Percentiles rank a stretch among this genome's conserved stretches.
These are phyloP conservation scores for Tricholoma bakamatsutake DNA, from an alignment of 768 basidiomycete species.

Conservation along the genomic window DNA sequence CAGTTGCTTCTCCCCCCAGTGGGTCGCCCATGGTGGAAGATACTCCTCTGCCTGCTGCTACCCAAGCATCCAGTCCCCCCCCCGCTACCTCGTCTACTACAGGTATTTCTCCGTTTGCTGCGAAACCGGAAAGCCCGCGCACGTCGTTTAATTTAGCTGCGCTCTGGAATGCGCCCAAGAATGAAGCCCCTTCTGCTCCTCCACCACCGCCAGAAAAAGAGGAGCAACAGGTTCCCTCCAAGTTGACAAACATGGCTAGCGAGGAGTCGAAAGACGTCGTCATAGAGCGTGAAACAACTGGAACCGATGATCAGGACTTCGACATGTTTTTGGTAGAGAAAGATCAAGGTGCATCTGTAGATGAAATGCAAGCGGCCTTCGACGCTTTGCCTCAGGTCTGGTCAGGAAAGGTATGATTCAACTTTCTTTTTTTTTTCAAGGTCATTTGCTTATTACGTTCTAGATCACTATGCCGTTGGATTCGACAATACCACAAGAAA, in stretches of 20 bases:
- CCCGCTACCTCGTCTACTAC: slow-evolving; percentile 23
- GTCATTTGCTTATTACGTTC: slow-evolving; percentile 8
- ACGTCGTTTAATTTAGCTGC: slow-evolving; percentile 69
- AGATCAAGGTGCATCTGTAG: slow-evolving; percentile 33
- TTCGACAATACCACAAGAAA: slow-evolving; percentile 61
- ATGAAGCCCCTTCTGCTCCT: slow-evolving; percentile 14
- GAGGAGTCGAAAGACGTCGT: slow-evolving; percentile 35
- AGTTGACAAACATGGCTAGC: slow-evolving; percentile 17
- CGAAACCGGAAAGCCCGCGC: slow-evolving; percentile 38
- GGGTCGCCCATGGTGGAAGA: slow-evolving; percentile 10
- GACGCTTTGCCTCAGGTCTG: slow-evolving; percentile 61
- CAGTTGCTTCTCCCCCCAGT: slow-evolving; percentile 9
- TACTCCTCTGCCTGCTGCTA: slow-evolving; percentile 12
- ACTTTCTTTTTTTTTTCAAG: background rate
- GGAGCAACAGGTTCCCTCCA: slow-evolving; percentile 15
- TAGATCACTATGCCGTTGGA: slow-evolving; percentile 81
- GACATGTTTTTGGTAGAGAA: slow-evolving; percentile 79
- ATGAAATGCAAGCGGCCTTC: slow-evolving; percentile 43
- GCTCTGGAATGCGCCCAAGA: slow-evolving; percentile 59
- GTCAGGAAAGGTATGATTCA: slow-evolving; percentile 59
- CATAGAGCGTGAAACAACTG: slow-evolving; percentile 38
- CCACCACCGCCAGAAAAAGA: slow-evolving; percentile 9
- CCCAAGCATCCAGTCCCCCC: slow-evolving; percentile 12
- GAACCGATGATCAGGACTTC: slow-evolving; percentile 74
- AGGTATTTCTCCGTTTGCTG: slow-evolving; percentile 44